Evolutionary conservation across 2,329 filamentous ascomycete genomes (phyloP), one percentile per base, ranked within the genome.

Genomic region (Diaporthe batatas): DNA sequence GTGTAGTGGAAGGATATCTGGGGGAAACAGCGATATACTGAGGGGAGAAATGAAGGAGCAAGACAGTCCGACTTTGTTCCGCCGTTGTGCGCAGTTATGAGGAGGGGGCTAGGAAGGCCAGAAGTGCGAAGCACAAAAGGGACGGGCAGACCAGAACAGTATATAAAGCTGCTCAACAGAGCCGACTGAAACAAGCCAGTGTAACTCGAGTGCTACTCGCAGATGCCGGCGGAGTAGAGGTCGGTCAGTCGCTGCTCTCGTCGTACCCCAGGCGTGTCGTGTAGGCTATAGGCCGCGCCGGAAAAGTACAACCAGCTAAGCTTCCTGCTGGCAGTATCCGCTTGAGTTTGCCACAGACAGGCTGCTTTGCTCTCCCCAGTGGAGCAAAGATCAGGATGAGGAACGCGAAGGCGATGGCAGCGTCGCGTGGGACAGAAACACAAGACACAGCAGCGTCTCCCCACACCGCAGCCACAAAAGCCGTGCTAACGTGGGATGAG

Each of bases 11-110:
- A 71, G 47, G 70, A 51, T 71, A 65, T 71, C 64, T 70, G 68
- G 47, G 67, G 68, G 72, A 74, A 70, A 76, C 73, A 74, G 59
- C 14, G n/a, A 32, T 36, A 51, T 44, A 57, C 57, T 36, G 53
- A 54, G 16, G 34, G 64, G 32, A 47, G 65, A 23, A 58, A 49
- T 44, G 44, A 55, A 55, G 58, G 70, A 65, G 75, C 73, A 68
- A 76, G 74, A 75, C 74, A 77, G 70, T 57, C 57, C 71, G 72
- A 73, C 73, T 75, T 76, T 74, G 76, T 71, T 75, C 76, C 76
- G 75, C 73, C 71, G 76, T 72, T 73, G 75, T 75, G 74, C 74
- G 72, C 70, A 70, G 70, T 71, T 75, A 76, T 73, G 59, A 68
- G 53, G 49, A 70, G 71, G 72, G 72, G 68, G 62, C 72, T 59